Conservation (phyloP, 2,329 filamentous ascomycete genomes). For the Purpureocillium takamizusanense region DNA sequence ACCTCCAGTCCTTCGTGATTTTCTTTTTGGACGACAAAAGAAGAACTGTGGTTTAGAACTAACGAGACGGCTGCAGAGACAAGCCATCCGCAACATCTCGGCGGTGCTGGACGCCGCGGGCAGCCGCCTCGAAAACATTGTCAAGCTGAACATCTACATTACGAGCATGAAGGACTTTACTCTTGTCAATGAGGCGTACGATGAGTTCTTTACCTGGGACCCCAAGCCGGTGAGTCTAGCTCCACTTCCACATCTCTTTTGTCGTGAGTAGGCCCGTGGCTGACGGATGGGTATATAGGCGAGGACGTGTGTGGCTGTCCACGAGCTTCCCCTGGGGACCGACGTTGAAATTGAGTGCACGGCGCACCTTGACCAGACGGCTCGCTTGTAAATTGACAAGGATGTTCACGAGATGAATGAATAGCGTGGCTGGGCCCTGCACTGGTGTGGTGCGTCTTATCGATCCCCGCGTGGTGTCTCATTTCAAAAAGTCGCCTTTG, state of each 20-base stretch:
- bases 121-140: constrained; percentile 47
- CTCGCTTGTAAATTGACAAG: too few relatives aligned
- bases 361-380: constrained; percentile 3
- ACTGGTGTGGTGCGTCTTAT: too few relatives aligned
- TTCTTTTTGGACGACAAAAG: too few relatives aligned
- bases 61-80: constrained; percentile 13
- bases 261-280: too few relatives aligned
- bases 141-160: constrained; percentile 61
- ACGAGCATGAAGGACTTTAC: constrained; percentile 57
- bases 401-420: too few relatives aligned
- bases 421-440: too few relatives aligned
- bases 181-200: constrained; percentile 47
- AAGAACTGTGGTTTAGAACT: too few relatives aligned
- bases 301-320: constrained; percentile 64
- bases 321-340: constrained; percentile 60
- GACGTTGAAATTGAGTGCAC: constrained; percentile 71
- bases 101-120: constrained; percentile 53
- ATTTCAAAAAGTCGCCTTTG: too few relatives aligned
- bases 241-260: too few relatives aligned
- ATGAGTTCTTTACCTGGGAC: constrained; percentile 34
- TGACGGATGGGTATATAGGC: constrained; percentile 20
- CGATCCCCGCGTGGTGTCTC: too few relatives aligned
- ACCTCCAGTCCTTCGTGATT: too few relatives aligned
- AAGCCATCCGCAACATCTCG: constrained; percentile 49
- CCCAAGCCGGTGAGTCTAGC: constrained; percentile 37